Base-by-base conservation (phyloP, 176 grass and related monocot genomes). In the Chrysopogon serrulatus region DNA sequence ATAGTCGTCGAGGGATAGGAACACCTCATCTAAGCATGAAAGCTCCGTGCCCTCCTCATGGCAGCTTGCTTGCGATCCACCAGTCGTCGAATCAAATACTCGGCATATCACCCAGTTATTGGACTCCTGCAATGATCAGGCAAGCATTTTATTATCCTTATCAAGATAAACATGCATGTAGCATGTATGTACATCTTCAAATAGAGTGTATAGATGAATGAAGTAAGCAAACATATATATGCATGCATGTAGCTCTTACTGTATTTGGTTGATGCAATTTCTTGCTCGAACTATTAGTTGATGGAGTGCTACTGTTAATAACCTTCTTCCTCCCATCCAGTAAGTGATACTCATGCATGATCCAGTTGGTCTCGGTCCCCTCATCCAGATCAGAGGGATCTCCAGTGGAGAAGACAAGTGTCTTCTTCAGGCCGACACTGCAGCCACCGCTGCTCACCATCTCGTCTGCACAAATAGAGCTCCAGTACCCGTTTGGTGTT, bases 1-100 rank as follows among this genome's bases (percentile, higher is more conserved):
- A 57, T 93, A 89, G 80, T 98, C 96, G 33, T 98, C 96, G 36
- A 98, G 89, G 47, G 96, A 98, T 83, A 98, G 84, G 67, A 98
- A 98, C 85, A 98, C 91, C 81, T 98, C 96, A 77, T 98, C 96
- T 79, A 98, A 86, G 83, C 93, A 98, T 40, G 96, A 98, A 65
- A 95, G 89, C 83, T 98, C 96, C 27, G 45, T 83, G 35, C 81
- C 91, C 35, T 98, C 96, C 37, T 93, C 93, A 3, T 82, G 81
- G 76, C 87, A 89, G 87, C 63, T 86, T 54, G 51, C 82, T 73
- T 90, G 89, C 1, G 91, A 88, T 45, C 81, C 80, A 8, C 78
- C 77, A 31, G 39, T 86, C 5, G 54, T 89, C 5, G 96, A 95
- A 33, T 96, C 87, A 1, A 85, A 89, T 79, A 99, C 93, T 68